Percentiles rank a stretch among this genome's conserved stretches.
These are phyloP conservation scores for Abrus pulchellus DNA, from an alignment of 306 rosid species.

Conservation along the genomic window DNA sequence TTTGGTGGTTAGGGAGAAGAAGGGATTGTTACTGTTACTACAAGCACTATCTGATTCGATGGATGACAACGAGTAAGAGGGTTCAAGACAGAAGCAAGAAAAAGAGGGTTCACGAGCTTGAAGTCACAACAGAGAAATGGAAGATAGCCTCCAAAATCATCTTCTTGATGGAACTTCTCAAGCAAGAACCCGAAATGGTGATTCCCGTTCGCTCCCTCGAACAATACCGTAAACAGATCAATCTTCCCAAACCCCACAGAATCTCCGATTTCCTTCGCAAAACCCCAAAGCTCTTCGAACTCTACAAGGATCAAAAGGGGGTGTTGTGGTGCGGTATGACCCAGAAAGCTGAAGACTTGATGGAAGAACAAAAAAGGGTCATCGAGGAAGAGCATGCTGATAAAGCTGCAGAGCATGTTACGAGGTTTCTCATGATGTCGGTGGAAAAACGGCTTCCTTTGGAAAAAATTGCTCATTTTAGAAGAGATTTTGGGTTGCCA, in stretches of 20 bases:
- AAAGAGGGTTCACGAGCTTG: constrained; percentile 80
- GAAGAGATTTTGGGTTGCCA: constrained; percentile 56
- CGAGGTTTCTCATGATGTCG: constrained; percentile 78
- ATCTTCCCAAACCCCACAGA: constrained; percentile 78
- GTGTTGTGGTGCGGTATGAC: constrained; percentile 84
- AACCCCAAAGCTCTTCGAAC: constrained; percentile 69
- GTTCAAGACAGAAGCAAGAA: constrained; percentile 59
- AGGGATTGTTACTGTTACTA: neutral
- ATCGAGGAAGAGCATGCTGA: constrained; percentile 42
- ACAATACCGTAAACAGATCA: constrained; percentile 66
- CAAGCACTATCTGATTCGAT: constrained; percentile 5
- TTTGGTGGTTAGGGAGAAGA: constrained; percentile 13
- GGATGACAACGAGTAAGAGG: constrained; percentile 56
- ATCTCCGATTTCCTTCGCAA: constrained; percentile 80
- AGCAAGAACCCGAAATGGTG: constrained; percentile 78
- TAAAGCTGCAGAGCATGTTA: constrained; percentile 74
- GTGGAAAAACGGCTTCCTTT: constrained; percentile 64
- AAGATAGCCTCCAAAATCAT: constrained; percentile 60
- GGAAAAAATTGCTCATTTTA: constrained; percentile 62
- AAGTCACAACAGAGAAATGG: constrained; percentile 78
- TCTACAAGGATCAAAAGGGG: constrained; percentile 64
- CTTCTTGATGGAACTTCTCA: constrained; percentile 69
- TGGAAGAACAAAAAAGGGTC: constrained; percentile 57
- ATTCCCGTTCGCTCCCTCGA: constrained; percentile 70
- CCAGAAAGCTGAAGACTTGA: constrained; percentile 60